These are phyloP conservation scores for Rachicladosporium sp. DNA, from an alignment of 2,329 filamentous ascomycete species.

Conservation along the genomic window DNA sequence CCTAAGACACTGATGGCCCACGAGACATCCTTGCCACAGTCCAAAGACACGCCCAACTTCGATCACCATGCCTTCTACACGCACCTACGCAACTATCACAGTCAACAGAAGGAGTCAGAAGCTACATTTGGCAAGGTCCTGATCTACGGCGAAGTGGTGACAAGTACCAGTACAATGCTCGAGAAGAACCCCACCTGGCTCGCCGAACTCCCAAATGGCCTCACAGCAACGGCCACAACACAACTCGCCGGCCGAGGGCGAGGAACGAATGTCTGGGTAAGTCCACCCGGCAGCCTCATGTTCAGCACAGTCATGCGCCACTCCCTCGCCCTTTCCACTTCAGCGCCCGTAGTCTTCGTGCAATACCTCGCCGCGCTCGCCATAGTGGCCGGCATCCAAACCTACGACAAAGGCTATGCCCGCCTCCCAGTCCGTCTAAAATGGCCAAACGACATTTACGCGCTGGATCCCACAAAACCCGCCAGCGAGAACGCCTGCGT, in stretches of 20 bases:
- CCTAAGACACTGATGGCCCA: constrained; percentile 68
- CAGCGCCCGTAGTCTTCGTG: constrained; percentile 77
- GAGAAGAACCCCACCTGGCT: constrained; percentile 84
- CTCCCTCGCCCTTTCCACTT: constrained; percentile 55
- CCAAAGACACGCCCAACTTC: constrained; percentile 71
- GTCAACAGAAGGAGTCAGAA: constrained; percentile 35
- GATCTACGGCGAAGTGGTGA: constrained; percentile 83
- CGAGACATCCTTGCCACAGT: constrained; percentile 52
- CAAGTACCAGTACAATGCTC: constrained; percentile 83
- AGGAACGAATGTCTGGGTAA: constrained; percentile 89
- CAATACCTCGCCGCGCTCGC: constrained; percentile 89
- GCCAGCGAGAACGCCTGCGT: constrained; percentile 55
- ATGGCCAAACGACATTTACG: constrained; percentile 87
- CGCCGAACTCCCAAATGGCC: constrained; percentile 65
- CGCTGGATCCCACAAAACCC: constrained; percentile 19
- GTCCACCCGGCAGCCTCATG: constrained; percentile 72
- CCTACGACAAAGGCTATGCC: constrained; percentile 63
- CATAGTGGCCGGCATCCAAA: constrained; percentile 68
- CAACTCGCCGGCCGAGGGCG: constrained; percentile 82
- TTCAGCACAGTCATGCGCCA: constrained; percentile 85
- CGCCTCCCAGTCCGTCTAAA: constrained; percentile 74
- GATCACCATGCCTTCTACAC: constrained; percentile 70
- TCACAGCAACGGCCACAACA: constrained; percentile 74
- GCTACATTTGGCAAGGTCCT: constrained; percentile 61
- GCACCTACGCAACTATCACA: constrained; percentile 58